A percentile compares a stretch with the other conserved stretches of the same genome.
These are phyloP conservation scores for Rhizopus sp. DNA, from an alignment of 371 early-diverging fungal genomes.

Conservation along the genomic window DNA sequence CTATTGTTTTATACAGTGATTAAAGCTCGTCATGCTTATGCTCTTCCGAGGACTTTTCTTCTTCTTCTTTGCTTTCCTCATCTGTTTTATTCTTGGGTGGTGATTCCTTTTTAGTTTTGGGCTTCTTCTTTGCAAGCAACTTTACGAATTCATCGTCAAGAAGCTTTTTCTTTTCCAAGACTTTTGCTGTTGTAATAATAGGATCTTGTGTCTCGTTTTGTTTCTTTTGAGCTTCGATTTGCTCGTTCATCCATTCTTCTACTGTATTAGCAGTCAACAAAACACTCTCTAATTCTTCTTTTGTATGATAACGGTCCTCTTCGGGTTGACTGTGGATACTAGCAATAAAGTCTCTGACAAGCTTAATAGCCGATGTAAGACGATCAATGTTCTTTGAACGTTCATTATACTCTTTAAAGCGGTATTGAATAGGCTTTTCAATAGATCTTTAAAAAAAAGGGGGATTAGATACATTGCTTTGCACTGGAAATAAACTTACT, in stretches of 20 bases:
- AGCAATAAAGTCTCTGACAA: conserved; percentile 47
- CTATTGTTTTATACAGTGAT: conserved; percentile 1
- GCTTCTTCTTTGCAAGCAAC: conserved; percentile 63
- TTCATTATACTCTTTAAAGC: conserved; percentile 61
- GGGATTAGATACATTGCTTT: conserved; percentile 4
- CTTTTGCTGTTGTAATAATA: conserved; percentile 58
- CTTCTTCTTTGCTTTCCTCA: conserved; percentile 11
- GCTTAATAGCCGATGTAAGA: conserved; percentile 44
- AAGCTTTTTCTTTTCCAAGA: conserved; percentile 44
- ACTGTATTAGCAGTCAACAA: conserved; percentile 46
- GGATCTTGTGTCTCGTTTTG: conserved; percentile 65
- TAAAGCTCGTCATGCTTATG: conserved; percentile 19
- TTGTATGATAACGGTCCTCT: conserved; percentile 60
- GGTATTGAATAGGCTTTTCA: conserved; percentile 66
- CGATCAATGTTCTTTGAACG: conserved; percentile 63
- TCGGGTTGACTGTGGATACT: conserved; percentile 35
- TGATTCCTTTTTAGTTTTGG: conserved; percentile 33
- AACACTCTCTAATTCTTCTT: conserved; percentile 61
- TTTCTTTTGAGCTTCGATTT: conserved; percentile 61
- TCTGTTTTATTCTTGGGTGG: conserved; percentile 14
- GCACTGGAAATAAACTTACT: conserved; percentile 29
- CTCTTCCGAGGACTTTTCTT: conserved; percentile 3
- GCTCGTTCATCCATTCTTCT: conserved; percentile 66
- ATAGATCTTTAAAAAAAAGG: conserved; percentile 43
- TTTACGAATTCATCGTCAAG: conserved; percentile 58